phyloP scores from a whole-genome alignment of 495 filamentous ascomycete species.

The Gamarada debralockiae region DNA sequence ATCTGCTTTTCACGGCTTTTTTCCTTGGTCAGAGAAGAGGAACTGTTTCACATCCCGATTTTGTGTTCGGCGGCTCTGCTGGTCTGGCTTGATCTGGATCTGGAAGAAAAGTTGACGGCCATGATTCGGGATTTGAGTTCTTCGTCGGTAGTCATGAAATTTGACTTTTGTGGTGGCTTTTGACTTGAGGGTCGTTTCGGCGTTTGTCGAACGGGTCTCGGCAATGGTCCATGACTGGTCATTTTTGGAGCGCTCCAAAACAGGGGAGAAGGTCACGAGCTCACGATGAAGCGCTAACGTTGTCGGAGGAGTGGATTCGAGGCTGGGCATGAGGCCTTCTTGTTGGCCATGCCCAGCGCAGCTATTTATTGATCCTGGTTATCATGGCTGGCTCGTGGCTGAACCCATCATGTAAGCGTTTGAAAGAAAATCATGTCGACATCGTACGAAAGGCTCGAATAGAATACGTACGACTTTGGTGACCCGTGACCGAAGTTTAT shows the following conservation, averaged over 20 bases:
- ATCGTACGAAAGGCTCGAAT: not conserved
- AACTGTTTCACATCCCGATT: not conserved
- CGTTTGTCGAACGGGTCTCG: not conserved
- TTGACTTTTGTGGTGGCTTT: not conserved
- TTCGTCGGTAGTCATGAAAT: too few relatives aligned
- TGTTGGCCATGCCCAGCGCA: not conserved
- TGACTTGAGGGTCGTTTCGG: not conserved
- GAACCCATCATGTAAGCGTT: constrained; percentile 9
- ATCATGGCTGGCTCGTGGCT: constrained; percentile 12
- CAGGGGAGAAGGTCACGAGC: constrained; percentile 19
- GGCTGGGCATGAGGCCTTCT: not conserved
- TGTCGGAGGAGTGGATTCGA: constrained; percentile 8
- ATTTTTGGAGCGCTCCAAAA: not conserved
- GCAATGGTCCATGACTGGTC: not conserved
- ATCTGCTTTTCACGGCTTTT: constrained; percentile 8
- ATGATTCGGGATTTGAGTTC: not conserved
- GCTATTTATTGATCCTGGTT: not conserved
- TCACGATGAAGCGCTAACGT: constrained; percentile 15
- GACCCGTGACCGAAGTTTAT: constrained; percentile 9
- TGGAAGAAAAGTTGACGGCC: not conserved
- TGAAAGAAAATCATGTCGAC: not conserved
- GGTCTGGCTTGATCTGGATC: not conserved
- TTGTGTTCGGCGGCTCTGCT: constrained; percentile 1
- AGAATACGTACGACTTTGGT: not conserved
- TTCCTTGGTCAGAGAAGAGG: not conserved